A percentile compares a stretch with the other conserved stretches of the same genome.
Evolutionary conservation across 257 asterid genomes (phyloP).

Genomic region (Pogostemon cablin): DNA sequence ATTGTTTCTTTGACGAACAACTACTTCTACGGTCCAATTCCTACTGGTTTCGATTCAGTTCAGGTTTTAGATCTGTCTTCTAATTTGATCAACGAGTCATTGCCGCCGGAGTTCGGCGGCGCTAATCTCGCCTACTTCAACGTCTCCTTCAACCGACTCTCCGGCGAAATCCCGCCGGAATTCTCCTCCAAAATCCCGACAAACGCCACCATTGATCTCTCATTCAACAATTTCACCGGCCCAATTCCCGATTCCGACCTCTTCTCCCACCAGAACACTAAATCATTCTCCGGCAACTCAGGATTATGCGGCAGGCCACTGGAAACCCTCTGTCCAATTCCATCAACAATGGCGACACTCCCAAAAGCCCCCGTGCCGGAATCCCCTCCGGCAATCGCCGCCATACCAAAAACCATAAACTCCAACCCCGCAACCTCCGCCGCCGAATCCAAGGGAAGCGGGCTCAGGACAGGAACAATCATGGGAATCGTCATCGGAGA

Average conservation of each 20-base stretch:
- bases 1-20: conserved; percentile 64
- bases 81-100: conserved; percentile 70
- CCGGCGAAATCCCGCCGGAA: conserved; percentile 69
- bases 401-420: conserved; percentile 64
- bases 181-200: conserved; percentile 50
- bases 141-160: conserved; percentile 66
- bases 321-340: conserved; percentile 56
- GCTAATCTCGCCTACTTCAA: conserved; percentile 50
- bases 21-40: conserved; percentile 65
- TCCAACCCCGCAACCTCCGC: conserved; percentile 48
- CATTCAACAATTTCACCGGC: conserved; percentile 61
- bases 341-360: conserved; percentile 48
- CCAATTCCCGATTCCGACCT: conserved; percentile 56
- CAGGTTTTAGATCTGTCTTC: conserved; percentile 78
- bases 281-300: conserved; percentile 64
- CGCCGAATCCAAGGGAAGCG: conserved; percentile 24
- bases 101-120: conserved; percentile 73
- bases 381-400: conserved; percentile 95
- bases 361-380: conserved; percentile 54
- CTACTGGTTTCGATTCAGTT: conserved; percentile 60
- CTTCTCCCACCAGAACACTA: conserved; percentile 49
- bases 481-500: conserved; percentile 75
- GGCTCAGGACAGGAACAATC: conserved; percentile 58
- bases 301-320: conserved; percentile 73
- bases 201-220: conserved; percentile 74